Evolutionary conservation across 1,284 basidiomycete genomes (phyloP).

Genomic region (Boletus albobrunnescens): DNA sequence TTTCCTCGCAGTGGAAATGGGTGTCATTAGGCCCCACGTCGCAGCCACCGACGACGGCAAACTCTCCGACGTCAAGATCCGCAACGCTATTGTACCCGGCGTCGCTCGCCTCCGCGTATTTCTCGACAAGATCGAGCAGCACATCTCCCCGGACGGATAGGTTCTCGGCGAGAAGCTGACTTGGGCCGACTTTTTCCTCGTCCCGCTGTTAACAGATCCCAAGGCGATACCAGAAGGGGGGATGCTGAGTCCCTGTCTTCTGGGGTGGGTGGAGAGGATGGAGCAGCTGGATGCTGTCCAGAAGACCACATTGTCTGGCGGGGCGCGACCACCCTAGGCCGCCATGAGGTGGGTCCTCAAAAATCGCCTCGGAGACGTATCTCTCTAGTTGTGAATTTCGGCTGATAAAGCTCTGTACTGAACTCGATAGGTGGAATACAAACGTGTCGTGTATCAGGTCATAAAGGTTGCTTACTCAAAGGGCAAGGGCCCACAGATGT

Average conservation of each 20-base stretch:
- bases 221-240: slow-evolving; percentile 26
- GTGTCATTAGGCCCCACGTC: slow-evolving; percentile 33
- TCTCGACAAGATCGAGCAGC: slow-evolving; percentile 16
- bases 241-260: slow-evolving; percentile 22
- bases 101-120: slow-evolving; percentile 22
- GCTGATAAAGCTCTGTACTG: too few relatives aligned
- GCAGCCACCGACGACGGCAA: slow-evolving; percentile 24
- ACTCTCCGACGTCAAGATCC: slow-evolving; percentile 26
- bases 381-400: neutral
- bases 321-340: slow-evolving; percentile 20
- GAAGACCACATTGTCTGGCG: slow-evolving; percentile 27
- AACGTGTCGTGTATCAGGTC: too few relatives aligned
- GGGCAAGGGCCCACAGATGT: too few relatives aligned
- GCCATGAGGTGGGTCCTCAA: too few relatives aligned
- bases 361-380: neutral
- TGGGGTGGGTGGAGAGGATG: slow-evolving; percentile 30
- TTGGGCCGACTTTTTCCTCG: slow-evolving; percentile 36
- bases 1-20: slow-evolving; percentile 29
- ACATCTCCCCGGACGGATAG: slow-evolving; percentile 29
- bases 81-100: slow-evolving; percentile 13
- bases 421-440: too few relatives aligned
- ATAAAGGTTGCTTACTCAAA: too few relatives aligned
- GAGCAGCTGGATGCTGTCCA: slow-evolving; percentile 26
- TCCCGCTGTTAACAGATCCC: slow-evolving; percentile 31
- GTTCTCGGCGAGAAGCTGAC: slow-evolving; percentile 26